These are phyloP conservation scores for Crucihimalaya himalaica DNA, from an alignment of 345 rosid genomes.

Conservation along the genomic window DNA sequence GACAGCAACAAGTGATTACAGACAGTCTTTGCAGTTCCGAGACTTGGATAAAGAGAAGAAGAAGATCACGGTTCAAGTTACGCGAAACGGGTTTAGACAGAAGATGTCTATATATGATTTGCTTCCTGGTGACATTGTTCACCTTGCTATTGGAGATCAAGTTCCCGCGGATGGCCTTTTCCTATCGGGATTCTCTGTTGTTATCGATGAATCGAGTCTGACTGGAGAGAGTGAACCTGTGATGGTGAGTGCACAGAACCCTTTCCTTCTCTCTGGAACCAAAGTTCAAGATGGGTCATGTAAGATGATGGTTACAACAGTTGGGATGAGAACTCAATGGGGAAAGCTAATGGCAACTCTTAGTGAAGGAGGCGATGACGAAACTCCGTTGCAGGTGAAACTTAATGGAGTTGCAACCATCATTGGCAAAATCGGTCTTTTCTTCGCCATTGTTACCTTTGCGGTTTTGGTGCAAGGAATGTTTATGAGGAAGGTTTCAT, in stretches of 20 bases:
- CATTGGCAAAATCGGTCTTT: constrained; percentile 79
- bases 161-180: constrained; percentile 93
- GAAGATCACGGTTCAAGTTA: constrained; percentile 81
- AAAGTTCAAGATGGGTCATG: constrained; percentile 91
- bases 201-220: constrained; percentile 82
- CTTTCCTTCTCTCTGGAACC: constrained; percentile 87
- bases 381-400: constrained; percentile 93
- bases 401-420: constrained; percentile 90
- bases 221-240: constrained; percentile 93
- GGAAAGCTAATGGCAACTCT: constrained; percentile 89
- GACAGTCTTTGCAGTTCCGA: constrained; percentile 83
- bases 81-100: constrained; percentile 79
- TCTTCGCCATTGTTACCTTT: constrained; percentile 78
- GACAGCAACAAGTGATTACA: constrained; percentile 87
- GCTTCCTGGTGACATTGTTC: constrained; percentile 87
- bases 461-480: constrained; percentile 81
- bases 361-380: constrained; percentile 93
- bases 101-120: constrained; percentile 83
- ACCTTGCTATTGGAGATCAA: constrained; percentile 88
- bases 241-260: constrained; percentile 61
- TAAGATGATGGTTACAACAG: constrained; percentile 85
- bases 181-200: constrained; percentile 78
- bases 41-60: constrained; percentile 92
- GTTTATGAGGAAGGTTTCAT: constrained; percentile 51
- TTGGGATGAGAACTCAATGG: constrained; percentile 98